These are phyloP conservation scores for Xylaria castorea DNA, from an alignment of 495 filamentous ascomycete genomes.

Conservation along the genomic window DNA sequence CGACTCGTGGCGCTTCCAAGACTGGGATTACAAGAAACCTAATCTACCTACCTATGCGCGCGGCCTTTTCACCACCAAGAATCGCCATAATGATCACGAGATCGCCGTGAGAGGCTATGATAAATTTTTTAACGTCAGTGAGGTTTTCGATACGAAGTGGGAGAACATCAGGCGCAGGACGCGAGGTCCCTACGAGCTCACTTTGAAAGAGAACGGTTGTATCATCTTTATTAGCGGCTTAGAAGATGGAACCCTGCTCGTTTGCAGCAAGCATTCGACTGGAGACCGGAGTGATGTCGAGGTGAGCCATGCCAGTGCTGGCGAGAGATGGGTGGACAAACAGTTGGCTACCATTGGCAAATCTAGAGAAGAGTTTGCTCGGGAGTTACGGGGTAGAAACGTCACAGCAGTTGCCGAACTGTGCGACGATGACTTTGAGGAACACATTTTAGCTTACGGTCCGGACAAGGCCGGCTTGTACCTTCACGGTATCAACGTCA, in stretches of 20 bases:
- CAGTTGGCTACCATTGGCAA: conserved; percentile 78
- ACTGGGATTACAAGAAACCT: conserved; percentile 90
- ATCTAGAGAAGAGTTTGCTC: conserved; percentile 76
- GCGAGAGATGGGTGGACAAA: conserved; percentile 83
- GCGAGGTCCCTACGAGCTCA: conserved; percentile 89
- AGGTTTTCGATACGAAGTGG: conserved; percentile 82
- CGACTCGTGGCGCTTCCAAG: conserved; percentile 90
- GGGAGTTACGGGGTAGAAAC: conserved; percentile 77
- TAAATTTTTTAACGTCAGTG: conserved; percentile 96
- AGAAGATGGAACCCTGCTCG: conserved; percentile 83
- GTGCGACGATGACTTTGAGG: conserved; percentile 94
- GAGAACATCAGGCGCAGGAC: conserved; percentile 77
- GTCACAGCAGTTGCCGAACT: conserved; percentile 94
- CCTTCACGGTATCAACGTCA: conserved; percentile 94
- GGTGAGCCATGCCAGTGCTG: conserved; percentile 81
- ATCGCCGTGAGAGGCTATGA: conserved; percentile 92
- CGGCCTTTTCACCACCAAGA: conserved; percentile 84
- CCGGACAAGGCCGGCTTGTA: conserved; percentile 89
- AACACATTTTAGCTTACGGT: conserved; percentile 92
- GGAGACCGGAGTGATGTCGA: conserved; percentile 71
- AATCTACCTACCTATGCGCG: conserved; percentile 89
- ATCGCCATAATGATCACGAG: conserved; percentile 67
- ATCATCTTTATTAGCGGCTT: conserved; percentile 97
- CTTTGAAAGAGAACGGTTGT: conserved; percentile 97
- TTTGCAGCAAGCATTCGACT: conserved; percentile 98